These are phyloP conservation scores for Viola pubescens DNA, from an alignment of 441 rosid species.

Conservation along the genomic window DNA sequence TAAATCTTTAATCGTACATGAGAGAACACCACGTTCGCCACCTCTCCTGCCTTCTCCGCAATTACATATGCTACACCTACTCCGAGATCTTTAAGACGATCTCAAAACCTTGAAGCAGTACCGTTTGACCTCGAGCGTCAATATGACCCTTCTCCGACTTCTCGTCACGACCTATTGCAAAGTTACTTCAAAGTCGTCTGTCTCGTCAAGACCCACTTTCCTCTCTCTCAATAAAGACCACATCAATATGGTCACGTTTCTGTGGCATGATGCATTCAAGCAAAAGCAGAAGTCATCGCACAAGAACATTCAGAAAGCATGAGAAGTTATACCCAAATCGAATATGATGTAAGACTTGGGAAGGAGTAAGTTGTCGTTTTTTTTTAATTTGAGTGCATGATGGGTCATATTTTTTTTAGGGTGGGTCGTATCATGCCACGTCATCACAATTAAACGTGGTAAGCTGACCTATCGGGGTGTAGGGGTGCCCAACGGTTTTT, in stretches of 20 bases:
- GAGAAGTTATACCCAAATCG: too few species aligned
- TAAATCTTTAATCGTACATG: too few species aligned
- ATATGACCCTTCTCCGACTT: slow-evolving; percentile 58
- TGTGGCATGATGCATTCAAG: slow-evolving; percentile 89
- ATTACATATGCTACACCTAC: slow-evolving; percentile 62
- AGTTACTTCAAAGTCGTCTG: slow-evolving; percentile 68
- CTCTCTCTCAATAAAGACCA: slow-evolving; percentile 73
- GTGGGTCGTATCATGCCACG: too few species aligned
- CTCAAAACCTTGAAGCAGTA: slow-evolving; percentile 57
- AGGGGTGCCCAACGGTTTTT: too few species aligned
- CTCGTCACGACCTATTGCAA: slow-evolving; percentile 72
- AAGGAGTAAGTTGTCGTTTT: too few species aligned
- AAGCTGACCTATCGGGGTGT: too few species aligned
- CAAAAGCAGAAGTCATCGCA: slow-evolving; percentile 73
- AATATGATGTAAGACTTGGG: too few species aligned
- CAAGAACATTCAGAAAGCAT: slow-evolving; percentile 51
- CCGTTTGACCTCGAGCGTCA: slow-evolving; percentile 77
- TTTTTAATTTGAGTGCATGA: too few species aligned
- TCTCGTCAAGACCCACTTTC: slow-evolving; percentile 87
- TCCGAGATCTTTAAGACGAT: slow-evolving; percentile 90
- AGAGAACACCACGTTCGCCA: slow-evolving; percentile 73
- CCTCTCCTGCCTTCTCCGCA: slow-evolving; percentile 89
- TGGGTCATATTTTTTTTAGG: too few species aligned
- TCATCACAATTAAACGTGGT: too few species aligned
- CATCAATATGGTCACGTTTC: slow-evolving; percentile 70